These are phyloP conservation scores for Brasilioporus rufonigricans DNA, from an alignment of 768 basidiomycete genomes.

Conservation along the genomic window DNA sequence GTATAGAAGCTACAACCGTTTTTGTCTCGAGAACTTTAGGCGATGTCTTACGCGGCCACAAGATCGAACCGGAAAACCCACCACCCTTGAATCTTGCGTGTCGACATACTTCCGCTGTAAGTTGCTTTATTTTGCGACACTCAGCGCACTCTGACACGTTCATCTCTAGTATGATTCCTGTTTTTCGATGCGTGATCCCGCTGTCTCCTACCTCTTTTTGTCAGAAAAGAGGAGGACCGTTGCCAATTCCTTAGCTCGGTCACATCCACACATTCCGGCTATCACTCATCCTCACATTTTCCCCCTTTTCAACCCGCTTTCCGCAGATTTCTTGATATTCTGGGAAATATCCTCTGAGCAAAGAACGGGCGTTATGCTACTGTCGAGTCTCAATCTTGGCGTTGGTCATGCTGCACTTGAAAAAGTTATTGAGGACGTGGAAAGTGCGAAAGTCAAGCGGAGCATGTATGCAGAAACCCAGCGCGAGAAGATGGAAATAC, in stretches of 20 bases:
- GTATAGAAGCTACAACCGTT: conserved; percentile 41
- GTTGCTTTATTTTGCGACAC: neutral
- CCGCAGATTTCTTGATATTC: conserved; percentile 70
- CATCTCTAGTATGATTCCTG: conserved; percentile 11
- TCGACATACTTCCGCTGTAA: conserved; percentile 47
- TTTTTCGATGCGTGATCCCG: conserved; percentile 20
- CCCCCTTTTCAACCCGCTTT: conserved; percentile 72
- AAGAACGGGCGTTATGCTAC: conserved; percentile 58
- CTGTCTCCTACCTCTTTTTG: conserved; percentile 46
- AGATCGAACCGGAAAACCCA: conserved; percentile 40
- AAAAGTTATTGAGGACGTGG: conserved; percentile 56
- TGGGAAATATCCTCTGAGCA: conserved; percentile 67
- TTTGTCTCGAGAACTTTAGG: conserved; percentile 54
- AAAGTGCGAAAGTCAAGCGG: conserved; percentile 64
- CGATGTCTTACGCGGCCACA: conserved; percentile 48
- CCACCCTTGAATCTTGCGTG: conserved; percentile 55
- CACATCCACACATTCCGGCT: conserved; percentile 58
- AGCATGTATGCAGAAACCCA: conserved; percentile 93
- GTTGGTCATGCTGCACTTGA: conserved; percentile 66
- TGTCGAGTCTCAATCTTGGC: conserved; percentile 62
- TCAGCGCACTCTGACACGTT: conserved; percentile 1
- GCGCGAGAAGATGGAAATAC: conserved; percentile 62
- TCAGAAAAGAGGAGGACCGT: conserved; percentile 46
- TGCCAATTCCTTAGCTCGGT: conserved; percentile 33
- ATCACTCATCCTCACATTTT: conserved; percentile 59